Base-by-base conservation (phyloP, 2,329 filamentous ascomycete species). In the Daldinia eschscholtzii region DNA sequence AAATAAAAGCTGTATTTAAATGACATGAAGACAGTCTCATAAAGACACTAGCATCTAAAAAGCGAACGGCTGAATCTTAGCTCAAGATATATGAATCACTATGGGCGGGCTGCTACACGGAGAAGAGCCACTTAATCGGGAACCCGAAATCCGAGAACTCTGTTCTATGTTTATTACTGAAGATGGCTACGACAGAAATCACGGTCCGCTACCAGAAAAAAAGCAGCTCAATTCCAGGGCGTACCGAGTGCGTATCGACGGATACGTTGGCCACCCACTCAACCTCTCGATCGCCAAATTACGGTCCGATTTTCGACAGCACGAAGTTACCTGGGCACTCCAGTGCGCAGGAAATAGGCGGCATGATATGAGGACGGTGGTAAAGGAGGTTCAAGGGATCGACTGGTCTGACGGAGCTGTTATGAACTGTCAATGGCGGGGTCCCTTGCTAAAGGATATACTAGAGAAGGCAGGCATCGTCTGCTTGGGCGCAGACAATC, bases 291-390 rank as follows among this genome's bases (percentile, higher is more conserved):
- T 64, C 33, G 26, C 50, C n/a, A 37, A 59, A 12, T 48, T 65
- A 9, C 77, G 75, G 7, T 75, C 89, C 4, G 75, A 82, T 4
- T 85, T 87, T 56, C 78, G 81, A 1, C 87, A 89, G 70, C 83
- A 88, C 72, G 82, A 80, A 64, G 84, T 89, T 12, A 80, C 84
- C n/a, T 87, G 85, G 68, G 85, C 86, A 1, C 79, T 89, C 1
- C 86, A 88, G 79, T 89, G 88, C 70, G 87, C 87, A 2, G 87
- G 87, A 20, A 89, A 89, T 71, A 80, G 88, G 6, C 83, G 87
- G 10, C 87, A 89, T 73, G 87, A 86, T 1, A 89, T 89, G 87
- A 84, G 87, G 28, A 89, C 86, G 0, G 80, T 83, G 69, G 77
- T 88, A 28, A 87, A 87, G 72, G 87, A 89, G 75, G 87, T 89